phyloP scores from a whole-genome alignment of 2,329 filamentous ascomycete genomes.

The Furcasterigmium sp. region DNA sequence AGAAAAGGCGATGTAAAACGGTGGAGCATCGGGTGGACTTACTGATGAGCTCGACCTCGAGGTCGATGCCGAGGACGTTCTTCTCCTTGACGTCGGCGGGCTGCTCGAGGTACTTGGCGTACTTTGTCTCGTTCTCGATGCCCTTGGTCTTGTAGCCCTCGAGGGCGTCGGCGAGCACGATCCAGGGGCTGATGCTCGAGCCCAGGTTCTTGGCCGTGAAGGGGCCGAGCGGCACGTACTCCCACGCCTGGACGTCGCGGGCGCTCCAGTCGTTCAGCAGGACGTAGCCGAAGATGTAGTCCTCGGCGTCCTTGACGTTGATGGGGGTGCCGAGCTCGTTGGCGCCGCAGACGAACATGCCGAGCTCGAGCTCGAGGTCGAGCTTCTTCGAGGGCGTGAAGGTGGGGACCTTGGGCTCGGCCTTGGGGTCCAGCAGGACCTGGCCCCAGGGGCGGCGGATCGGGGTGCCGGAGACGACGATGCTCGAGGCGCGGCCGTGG shows the following conservation, averaged over 20 bases:
- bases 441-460: constrained; percentile 71
- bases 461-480: constrained; percentile 69
- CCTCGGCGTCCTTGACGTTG: constrained; percentile 59
- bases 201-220: constrained; percentile 58
- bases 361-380: constrained; percentile 76
- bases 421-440: constrained; percentile 48
- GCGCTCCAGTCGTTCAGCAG: constrained; percentile 62
- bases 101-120: constrained; percentile 39
- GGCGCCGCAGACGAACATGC: constrained; percentile 63
- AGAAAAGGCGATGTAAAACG: accelerated
- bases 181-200: constrained; percentile 58
- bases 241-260: constrained; percentile 55
- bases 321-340: constrained; percentile 66
- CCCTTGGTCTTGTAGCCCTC: constrained; percentile 18
- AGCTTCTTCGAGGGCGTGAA: constrained; percentile 56
- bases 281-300: constrained; percentile 67
- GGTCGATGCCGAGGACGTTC: constrained; percentile 28
- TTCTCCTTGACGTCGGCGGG: constrained; percentile 43
- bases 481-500: constrained; percentile 71
- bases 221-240: constrained; percentile 58
- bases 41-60: constrained; percentile 34
- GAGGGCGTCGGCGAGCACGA: constrained; percentile 56
- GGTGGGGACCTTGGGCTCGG: constrained; percentile 48
- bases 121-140: constrained; percentile 24
- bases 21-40: constrained; percentile 12